Evolutionary conservation across 2,329 filamentous ascomycete genomes (phyloP).

Genomic region (Phialophora expanda): DNA sequence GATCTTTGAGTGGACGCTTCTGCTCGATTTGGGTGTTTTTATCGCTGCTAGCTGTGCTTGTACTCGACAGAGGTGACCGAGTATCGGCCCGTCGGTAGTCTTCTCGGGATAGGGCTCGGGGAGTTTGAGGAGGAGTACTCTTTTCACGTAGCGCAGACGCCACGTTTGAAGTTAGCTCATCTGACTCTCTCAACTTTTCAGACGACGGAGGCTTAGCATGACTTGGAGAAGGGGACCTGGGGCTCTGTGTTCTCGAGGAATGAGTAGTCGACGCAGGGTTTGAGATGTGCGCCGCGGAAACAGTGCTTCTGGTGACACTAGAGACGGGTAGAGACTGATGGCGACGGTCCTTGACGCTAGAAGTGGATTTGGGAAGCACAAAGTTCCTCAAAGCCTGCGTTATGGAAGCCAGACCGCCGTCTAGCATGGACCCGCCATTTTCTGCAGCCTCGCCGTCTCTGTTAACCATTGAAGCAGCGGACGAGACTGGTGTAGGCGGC

Average conservation of each 20-base stretch:
- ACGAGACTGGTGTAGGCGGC: conserved; percentile 53
- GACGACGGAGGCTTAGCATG: conserved; percentile 50
- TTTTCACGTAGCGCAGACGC: conserved; percentile 67
- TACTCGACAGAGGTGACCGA: conserved; percentile 37
- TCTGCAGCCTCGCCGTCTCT: conserved; percentile 51
- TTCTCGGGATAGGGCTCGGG: conserved; percentile 79
- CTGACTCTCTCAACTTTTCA: conserved; percentile 52
- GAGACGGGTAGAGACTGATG: conserved; percentile 64
- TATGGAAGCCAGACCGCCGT: conserved; percentile 49
- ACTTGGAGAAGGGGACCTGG: conserved; percentile 57
- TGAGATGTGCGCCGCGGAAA: conserved; percentile 71
- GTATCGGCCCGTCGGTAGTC: conserved; percentile 45
- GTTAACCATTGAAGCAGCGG: conserved; percentile 51
- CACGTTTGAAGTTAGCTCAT: conserved; percentile 82
- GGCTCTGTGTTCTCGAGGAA: conserved; percentile 55
- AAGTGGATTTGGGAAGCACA: conserved; percentile 47
- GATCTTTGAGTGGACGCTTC: conserved; percentile 43
- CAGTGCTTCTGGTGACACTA: conserved; percentile 67
- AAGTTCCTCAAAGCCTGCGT: conserved; percentile 54
- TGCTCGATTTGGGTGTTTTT: conserved; percentile 31
- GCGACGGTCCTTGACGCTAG: conserved; percentile 48
- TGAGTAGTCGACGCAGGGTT: conserved; percentile 65
- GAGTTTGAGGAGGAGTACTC: conserved; percentile 91
- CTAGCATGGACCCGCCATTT: conserved; percentile 46
- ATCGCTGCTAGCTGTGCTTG: conserved; percentile 38